Evolutionary conservation across 2,329 filamentous ascomycete genomes (phyloP), one percentile per base, ranked within the genome.

Genomic region (Elsinoe necatrix): DNA sequence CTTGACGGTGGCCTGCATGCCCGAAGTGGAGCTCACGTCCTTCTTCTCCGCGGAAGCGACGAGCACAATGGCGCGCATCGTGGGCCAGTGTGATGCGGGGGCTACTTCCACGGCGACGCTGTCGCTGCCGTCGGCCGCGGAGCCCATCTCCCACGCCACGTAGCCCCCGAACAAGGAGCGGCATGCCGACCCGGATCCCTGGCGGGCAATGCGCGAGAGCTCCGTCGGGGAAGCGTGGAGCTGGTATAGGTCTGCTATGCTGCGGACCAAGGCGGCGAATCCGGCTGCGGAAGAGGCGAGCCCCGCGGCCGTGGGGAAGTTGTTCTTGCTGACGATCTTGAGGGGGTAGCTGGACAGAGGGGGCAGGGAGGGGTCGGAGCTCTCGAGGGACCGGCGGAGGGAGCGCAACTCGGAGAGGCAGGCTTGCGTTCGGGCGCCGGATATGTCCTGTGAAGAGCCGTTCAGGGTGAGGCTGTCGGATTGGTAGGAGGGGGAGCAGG

Each of bases 231-330:
- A 84, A 59, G 89, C 81, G 3, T 87, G 85, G 5, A 98, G 83
- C 69, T 87, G 79, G 75, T 97, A 98, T 39, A 98, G 81, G 71
- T 97, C 82, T 34, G 93, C 93, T 64, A 98, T 89, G 62, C 89
- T 91, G 58, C 90, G 82, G 18, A 97, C 80, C 0, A 84, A 73
- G 11, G 82, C 81, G 34, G 82, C 82, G 63, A 85, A 83, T 21
- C 82, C 82, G n/a, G 82, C 81, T n/a, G 81, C 82, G 20, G 76
- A 78, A 63, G 77, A 79, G 39, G 81, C 81, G 25, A 98, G 83
- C 5, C 93, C 93, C 3, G 93, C 93, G 23, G 93, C 93, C 1
- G 93, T 98, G 61, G 93, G 93, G 80, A 98, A 98, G 80, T 98
- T 98, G 80, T 98, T 98, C 76, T 93, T 87, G 57, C 88, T 93